These are phyloP conservation scores for Leccinum arenicola DNA, from an alignment of 768 basidiomycete genomes.

Conservation along the genomic window DNA sequence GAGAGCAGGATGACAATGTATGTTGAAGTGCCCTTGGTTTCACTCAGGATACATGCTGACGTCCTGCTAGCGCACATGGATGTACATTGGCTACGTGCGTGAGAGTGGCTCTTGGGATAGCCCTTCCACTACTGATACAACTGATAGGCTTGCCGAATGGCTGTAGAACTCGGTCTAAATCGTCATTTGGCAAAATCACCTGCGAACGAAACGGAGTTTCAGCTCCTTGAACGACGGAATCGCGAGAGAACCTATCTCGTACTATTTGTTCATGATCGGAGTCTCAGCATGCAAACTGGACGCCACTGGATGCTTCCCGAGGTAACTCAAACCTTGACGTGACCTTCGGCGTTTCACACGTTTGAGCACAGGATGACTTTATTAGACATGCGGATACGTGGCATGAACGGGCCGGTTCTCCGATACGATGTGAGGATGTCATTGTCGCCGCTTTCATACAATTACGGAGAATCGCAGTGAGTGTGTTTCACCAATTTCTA, in stretches of 20 bases:
- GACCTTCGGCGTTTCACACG: conserved; percentile 11
- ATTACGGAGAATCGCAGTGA: conserved; percentile 74
- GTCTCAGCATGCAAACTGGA: conserved; percentile 83
- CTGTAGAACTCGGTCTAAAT: conserved; percentile 79
- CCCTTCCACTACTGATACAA: conserved; percentile 1
- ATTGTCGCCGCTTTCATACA: conserved; percentile 75
- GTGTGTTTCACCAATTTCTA: conserved; percentile 24
- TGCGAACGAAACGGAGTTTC: conserved; percentile 58
- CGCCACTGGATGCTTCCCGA: conserved; percentile 88
- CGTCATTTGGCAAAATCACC: conserved; percentile 58
- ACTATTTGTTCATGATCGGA: conserved; percentile 82
- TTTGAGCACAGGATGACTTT: conserved; percentile 54
- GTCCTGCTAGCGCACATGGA: conserved; percentile 69
- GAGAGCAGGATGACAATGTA: conserved; percentile 81
- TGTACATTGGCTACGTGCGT: conserved; percentile 80
- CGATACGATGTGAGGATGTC: conserved; percentile 74
- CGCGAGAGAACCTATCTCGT: conserved; percentile 85
- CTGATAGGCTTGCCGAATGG: conserved; percentile 78
- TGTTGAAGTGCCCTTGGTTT: conserved; percentile 22
- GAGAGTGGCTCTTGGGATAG: not conserved
- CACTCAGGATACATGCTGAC: conserved; percentile 11
- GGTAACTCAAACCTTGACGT: conserved; percentile 26
- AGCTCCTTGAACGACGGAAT: conserved; percentile 74
- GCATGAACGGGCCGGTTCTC: conserved; percentile 58
- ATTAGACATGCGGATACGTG: conserved; percentile 66